These are phyloP conservation scores for Hordeum marinum DNA, from an alignment of 176 grass and related monocot species.

Conservation along the genomic window DNA sequence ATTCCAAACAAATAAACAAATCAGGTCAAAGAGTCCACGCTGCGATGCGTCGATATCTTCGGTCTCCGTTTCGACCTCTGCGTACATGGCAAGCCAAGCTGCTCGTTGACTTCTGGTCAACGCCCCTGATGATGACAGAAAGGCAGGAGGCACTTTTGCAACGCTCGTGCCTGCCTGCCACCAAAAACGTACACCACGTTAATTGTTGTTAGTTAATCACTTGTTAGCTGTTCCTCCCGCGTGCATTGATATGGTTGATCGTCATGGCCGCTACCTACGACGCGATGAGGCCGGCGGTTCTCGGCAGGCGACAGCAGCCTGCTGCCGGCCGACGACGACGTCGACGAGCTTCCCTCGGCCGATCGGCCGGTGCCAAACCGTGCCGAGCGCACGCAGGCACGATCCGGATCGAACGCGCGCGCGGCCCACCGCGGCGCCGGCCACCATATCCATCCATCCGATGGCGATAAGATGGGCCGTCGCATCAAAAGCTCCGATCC, in stretches of 20 bases:
- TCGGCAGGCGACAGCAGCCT: neutral
- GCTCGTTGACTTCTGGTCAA: constrained; percentile 3
- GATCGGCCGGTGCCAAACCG: neutral
- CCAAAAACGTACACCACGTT: neutral
- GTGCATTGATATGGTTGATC: neutral
- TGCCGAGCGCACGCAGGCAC: neutral
- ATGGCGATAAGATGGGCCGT: neutral
- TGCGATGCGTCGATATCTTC: neutral
- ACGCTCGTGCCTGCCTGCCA: neutral
- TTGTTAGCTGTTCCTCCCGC: neutral
- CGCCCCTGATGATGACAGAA: neutral
- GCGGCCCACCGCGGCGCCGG: neutral
- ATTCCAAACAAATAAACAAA: neutral
- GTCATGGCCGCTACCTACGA: neutral
- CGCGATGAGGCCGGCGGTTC: neutral
- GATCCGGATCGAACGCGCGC: neutral
- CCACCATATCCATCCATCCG: neutral
- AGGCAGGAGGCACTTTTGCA: neutral
- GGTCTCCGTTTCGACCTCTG: neutral
- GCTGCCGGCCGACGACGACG: neutral
- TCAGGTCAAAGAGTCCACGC: constrained; percentile 20
- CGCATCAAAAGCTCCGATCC: neutral
- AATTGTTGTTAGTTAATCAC: neutral
- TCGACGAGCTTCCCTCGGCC: neutral
- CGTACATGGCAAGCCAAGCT: neutral